Conservation (phyloP, 164 flowering plant genomes). For the Taxillus chinensis region DNA sequence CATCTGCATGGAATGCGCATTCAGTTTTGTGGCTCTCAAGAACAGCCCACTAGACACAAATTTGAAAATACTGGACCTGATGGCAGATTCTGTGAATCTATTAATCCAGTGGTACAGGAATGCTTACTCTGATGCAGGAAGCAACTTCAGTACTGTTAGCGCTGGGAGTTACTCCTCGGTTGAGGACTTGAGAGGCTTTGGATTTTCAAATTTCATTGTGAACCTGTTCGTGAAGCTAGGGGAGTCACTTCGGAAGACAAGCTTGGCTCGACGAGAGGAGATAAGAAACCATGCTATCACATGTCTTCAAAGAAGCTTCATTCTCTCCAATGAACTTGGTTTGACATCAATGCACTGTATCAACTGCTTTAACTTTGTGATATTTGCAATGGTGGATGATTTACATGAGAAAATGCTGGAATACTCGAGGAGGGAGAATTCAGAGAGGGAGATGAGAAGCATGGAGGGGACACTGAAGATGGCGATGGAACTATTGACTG, state of each 20-base stretch:
- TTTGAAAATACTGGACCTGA: slow-evolving; percentile 47
- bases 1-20: slow-evolving; percentile 70
- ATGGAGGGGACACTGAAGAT: slow-evolving; percentile 71
- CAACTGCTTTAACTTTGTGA: slow-evolving; percentile 46
- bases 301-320: slow-evolving; percentile 44
- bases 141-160: slow-evolving; percentile 29
- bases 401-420: slow-evolving; percentile 79
- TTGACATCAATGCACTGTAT: slow-evolving; percentile 42
- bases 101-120: slow-evolving; percentile 52
- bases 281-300: slow-evolving; percentile 63
- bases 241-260: slow-evolving; percentile 61
- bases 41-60: slow-evolving; percentile 67
- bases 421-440: slow-evolving; percentile 64
- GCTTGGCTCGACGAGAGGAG: slow-evolving; percentile 81
- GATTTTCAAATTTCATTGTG: slow-evolving; percentile 19
- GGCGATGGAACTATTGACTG: slow-evolving; percentile 64
- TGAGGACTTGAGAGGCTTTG: slow-evolving; percentile 28
- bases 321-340: slow-evolving; percentile 49
- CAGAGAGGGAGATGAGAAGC: slow-evolving; percentile 64
- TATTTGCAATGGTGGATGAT: slow-evolving; percentile 91
- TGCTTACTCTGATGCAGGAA: slow-evolving; percentile 51
- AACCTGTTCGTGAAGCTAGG: slow-evolving; percentile 58
- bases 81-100: slow-evolving; percentile 52
- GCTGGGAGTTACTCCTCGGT: slow-evolving; percentile 35
- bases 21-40: slow-evolving; percentile 56